Evolutionary conservation across 352 stramenopile species (phyloP), one percentile per base, ranked within the genome.

Genomic region (Phytopythium chamaehyphon): DNA sequence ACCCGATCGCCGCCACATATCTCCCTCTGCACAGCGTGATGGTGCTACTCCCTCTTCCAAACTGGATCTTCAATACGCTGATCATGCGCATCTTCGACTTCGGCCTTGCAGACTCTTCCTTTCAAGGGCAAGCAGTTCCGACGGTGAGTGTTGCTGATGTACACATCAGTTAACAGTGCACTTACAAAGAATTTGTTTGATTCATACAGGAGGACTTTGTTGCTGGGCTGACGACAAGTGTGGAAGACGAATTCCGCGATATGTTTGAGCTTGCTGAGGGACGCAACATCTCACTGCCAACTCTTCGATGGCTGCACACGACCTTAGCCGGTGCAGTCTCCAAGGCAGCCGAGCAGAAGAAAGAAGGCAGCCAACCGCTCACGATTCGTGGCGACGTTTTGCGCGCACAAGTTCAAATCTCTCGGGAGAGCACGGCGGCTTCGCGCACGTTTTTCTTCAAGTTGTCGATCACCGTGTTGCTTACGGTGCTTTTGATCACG

Each of bases 381-480:
- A 48, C 55, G 23, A 69, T 93, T 21, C 65, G 71, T 5, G 73
- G 75, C 45, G 57, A 47, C 3, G 75, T 71, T 9, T 37, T 93
- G 48, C 69, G 79, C 16, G 54, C 73, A 16, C 61, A 81, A 21
- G 71, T 93, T 38, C 43, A 62, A 19, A 60, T 85, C 9, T 73
- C 62, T 22, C 52, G 63, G 12, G 38, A 68, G 21, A 81, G 64
- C 21, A 79, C 73, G 23, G 63, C 69, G 18, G 64, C 68, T 8
- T 81, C 80, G 31, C 72, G 77, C 23, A 71, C 56, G 7, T 90
- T 91, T 65, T 83, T 88, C 15, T 45, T 90, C 63, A 90, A 90
- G 61, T 26, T 71, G 18, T 62, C 86, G n/a, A 33, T 82, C 36
- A 89, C 80, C 16, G 56, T 89, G 14, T 39, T 89, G 11, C 65